Conservation (phyloP, 2,329 filamentous ascomycete species). For the Colletotrichum nymphaeae region DNA sequence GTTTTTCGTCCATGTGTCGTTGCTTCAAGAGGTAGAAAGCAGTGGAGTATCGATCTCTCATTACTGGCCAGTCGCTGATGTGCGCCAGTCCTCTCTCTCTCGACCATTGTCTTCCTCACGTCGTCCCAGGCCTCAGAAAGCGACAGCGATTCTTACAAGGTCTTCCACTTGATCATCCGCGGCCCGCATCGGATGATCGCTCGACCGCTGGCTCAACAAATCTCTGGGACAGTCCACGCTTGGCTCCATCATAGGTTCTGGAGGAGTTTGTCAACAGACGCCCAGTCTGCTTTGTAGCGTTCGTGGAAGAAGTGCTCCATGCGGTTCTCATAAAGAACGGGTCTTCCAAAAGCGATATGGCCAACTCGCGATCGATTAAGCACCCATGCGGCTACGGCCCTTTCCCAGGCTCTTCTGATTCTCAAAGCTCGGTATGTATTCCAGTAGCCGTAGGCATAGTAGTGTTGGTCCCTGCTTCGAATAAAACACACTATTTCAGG, state of each 20-base stretch:
- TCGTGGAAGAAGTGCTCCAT: background rate
- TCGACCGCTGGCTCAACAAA: background rate
- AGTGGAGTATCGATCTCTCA: background rate
- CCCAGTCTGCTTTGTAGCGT: background rate
- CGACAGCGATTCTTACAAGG: background rate
- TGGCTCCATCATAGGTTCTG: conserved; percentile 1
- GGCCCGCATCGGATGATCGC: conserved; percentile 1
- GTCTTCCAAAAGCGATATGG: background rate
- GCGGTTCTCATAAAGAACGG: background rate
- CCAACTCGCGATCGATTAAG: background rate
- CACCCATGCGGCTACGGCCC: background rate
- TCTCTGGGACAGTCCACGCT: conserved; percentile 2
- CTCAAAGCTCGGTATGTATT: background rate
- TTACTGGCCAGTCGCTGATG: background rate
- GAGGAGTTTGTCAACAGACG: background rate
- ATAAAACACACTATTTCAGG: background rate
- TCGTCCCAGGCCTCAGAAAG: background rate
- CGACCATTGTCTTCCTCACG: background rate
- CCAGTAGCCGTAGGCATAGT: background rate
- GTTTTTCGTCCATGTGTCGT: background rate
- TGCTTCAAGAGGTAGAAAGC: background rate
- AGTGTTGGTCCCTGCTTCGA: background rate
- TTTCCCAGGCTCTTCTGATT: background rate
- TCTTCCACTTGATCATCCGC: background rate
- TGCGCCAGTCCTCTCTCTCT: too few species aligned